Percentiles rank a stretch among this genome's conserved stretches.
These are phyloP conservation scores for Kluyveromyces lactis DNA, from an alignment of 805 yeast species.

Conservation along the genomic window DNA sequence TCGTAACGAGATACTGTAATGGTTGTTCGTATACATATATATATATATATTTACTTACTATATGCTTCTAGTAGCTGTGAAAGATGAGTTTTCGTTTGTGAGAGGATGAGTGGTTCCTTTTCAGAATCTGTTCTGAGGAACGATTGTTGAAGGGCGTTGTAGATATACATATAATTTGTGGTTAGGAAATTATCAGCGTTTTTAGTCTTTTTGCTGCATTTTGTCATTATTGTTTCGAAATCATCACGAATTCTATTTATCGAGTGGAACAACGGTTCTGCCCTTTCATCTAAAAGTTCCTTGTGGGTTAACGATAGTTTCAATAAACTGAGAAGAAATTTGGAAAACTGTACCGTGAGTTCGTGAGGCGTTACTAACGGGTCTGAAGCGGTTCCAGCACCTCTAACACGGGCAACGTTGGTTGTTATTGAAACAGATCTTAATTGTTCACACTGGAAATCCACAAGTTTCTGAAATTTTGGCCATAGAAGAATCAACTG, in stretches of 20 bases:
- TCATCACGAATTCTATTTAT: slow-evolving; percentile 66
- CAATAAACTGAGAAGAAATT: slow-evolving; percentile 60
- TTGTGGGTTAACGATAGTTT: slow-evolving; percentile 39
- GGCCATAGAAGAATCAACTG: slow-evolving; percentile 78
- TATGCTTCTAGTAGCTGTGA: slow-evolving; percentile 25
- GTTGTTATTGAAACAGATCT: slow-evolving; percentile 38
- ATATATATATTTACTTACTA: slow-evolving; percentile 10
- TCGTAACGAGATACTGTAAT: no score
- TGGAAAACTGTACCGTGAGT: slow-evolving; percentile 74
- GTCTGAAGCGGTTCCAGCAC: slow-evolving; percentile 20
- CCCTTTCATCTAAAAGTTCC: slow-evolving; percentile 23
- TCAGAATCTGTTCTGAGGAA: slow-evolving; percentile 9
- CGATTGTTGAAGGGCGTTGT: slow-evolving; percentile 21
- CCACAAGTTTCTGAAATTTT: slow-evolving; percentile 66
- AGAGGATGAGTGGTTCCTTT: slow-evolving; percentile 16
- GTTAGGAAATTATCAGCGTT: slow-evolving; percentile 63
- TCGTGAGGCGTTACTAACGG: slow-evolving; percentile 41
- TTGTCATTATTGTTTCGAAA: slow-evolving; percentile 71
- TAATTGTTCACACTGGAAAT: slow-evolving; percentile 65
- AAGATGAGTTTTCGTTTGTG: slow-evolving; percentile 26
- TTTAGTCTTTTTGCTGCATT: slow-evolving; percentile 47
- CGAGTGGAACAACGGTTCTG: slow-evolving; percentile 69
- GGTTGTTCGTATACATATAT: no score
- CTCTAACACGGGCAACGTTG: slow-evolving; percentile 22
- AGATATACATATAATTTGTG: slow-evolving; percentile 37